These are phyloP conservation scores for Amniculicola lignicola DNA, from an alignment of 495 filamentous ascomycete species.

Conservation along the genomic window DNA sequence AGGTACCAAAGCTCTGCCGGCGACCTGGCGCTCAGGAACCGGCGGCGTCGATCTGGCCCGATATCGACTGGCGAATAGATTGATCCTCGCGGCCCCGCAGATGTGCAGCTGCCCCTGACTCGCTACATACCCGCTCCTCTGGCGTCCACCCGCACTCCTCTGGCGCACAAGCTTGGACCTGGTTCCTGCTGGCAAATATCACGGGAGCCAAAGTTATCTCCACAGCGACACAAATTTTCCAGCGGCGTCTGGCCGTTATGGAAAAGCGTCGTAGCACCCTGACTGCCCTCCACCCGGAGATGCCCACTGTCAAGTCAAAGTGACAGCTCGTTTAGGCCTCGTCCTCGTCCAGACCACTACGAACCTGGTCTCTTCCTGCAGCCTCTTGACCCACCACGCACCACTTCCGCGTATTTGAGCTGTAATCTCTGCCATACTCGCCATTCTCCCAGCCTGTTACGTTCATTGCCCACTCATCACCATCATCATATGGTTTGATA, in stretches of 20 bases:
- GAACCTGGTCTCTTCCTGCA: slow-evolving; percentile 10
- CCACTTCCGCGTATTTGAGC: slow-evolving; percentile 22
- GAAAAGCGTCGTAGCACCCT: slow-evolving; percentile 12
- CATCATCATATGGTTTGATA: slow-evolving; percentile 1
- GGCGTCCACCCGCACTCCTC: neutral
- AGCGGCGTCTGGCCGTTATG: neutral
- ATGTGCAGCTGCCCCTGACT: slow-evolving; percentile 6
- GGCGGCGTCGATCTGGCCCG: slow-evolving; percentile 4
- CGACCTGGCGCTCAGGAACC: slow-evolving; percentile 1
- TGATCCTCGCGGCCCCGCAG: slow-evolving; percentile 12
- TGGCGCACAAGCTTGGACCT: neutral
- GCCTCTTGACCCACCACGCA: slow-evolving; percentile 8
- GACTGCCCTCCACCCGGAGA: neutral
- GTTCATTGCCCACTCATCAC: neutral
- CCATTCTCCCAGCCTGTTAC: neutral
- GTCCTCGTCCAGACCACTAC: neutral
- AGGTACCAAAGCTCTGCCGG: slow-evolving; percentile 8
- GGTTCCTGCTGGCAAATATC: neutral
- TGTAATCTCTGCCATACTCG: slow-evolving; percentile 9
- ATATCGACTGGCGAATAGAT: slow-evolving; percentile 2
- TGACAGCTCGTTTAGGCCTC: slow-evolving; percentile 21
- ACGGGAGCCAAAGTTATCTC: no score
- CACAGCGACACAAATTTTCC: slow-evolving; percentile 2
- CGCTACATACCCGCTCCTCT: slow-evolving; percentile 8
- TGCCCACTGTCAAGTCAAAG: slow-evolving; percentile 14